Base-by-base conservation (phyloP, 176 grass and related monocot species). In the Triticum timopheevii region DNA sequence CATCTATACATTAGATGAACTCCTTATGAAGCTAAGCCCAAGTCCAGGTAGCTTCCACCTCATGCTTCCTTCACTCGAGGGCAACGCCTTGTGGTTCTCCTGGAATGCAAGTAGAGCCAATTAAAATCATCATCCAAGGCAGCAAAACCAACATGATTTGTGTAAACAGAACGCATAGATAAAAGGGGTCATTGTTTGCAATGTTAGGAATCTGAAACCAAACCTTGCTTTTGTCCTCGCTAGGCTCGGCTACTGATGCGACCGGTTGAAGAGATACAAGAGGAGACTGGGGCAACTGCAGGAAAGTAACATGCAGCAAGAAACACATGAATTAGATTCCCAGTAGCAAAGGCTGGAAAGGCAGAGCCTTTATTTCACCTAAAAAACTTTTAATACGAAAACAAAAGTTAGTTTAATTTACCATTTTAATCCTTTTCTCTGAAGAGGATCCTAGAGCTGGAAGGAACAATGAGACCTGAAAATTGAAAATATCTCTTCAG, bases 401-500 rank as follows among this genome's bases (percentile, higher is more conserved):
- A 59, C 2, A 59, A 59, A 22, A 7, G 0, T 59, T 59, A 59
- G 7, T 9, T 7, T 22, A 22, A 9, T 59, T 33, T 67, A 85
- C 61, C 61, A 61, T 85, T 59, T 25, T 81, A 8, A 81, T 22
- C 13, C 61, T 39, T 49, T 38, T 47, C 20, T 81, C 77, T n/a
- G 82, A 27, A 19, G 19, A 47, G n/a, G 13, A 68, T 47, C 34
- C 77, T 15, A 89, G 74, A 34, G 69, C 20, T 49, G 76, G 45
- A 61, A 67, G 12, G 34, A 63, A 69, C 7, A 61, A 35, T 24
- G 68, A 23, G 1, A 80, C 13, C 88, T 89, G 70, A 76, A 76
- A 89, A 85, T 35, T 27, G 31, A 76, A 89, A 85, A 69, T 20
- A 19, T 6, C 15, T 28, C 31, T 44, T 78, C 11, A 71, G 8